Base-by-base conservation (phyloP, 768 basidiomycete genomes). In the Lentinus brumalis region DNA sequence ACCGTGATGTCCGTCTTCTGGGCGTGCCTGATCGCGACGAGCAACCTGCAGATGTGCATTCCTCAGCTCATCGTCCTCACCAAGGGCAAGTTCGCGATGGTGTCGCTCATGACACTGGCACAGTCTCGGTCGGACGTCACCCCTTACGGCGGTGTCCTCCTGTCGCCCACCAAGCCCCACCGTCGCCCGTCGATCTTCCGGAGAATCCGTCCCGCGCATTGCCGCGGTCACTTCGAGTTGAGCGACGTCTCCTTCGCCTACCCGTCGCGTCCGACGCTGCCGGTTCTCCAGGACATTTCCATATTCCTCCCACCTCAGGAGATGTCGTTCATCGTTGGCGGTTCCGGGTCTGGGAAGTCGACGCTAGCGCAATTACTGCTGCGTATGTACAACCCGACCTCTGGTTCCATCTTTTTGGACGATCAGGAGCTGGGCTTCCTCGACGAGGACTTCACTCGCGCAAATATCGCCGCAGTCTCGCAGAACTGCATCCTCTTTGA, bases 1-100 rank as follows among this genome's bases (percentile, higher is more conserved):
- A 83, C 88, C 39, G 91, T 98, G 63, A 96, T 95, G 89, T 87
- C 91, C n/a, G 93, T 96, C 53, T 99, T 98, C 73, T 98, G 96
- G 96, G 95, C 96, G 0, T 95, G 93, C 71, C 78, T 98, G 21
- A 91, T 98, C 62, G 94, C 93, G 0, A 89, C 91, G 1, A 88
- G 83, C 66, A 94, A 93, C 72, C 76, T 97, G 2, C 94, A 97
- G 71, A 86, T 90, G 81, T 87, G 86, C 67, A 85, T 98, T 10
- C 94, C 95, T 0, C 86, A 91, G 61, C 76, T 93, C 66, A 87
- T 95, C 63, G 75, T 80, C 32, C 76, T 97, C 60, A 82, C 88
- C 16, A 90, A 89, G 70, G 96, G 94, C 57, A 97, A 96, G 71
- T 84, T 84, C 56, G 86, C 91, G 4, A 88, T 94, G 81, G 86